Conservation (phyloP, 2,329 filamentous ascomycete species). For the Cadophora sp. region DNA sequence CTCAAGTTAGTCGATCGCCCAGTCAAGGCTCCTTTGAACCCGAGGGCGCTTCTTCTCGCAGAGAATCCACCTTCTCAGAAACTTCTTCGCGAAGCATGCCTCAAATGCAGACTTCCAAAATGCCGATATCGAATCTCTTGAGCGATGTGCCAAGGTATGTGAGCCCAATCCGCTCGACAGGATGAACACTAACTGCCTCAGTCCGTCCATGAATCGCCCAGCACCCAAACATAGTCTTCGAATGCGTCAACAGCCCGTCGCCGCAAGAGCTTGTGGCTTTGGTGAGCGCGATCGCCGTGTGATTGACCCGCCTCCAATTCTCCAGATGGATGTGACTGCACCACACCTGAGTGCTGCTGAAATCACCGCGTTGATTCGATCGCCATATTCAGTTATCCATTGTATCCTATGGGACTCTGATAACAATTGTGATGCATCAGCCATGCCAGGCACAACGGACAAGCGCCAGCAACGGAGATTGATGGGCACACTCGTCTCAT, state of each 20-base stretch:
- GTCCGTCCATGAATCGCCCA: slow-evolving; percentile 22
- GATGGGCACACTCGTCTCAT: slow-evolving; percentile 81
- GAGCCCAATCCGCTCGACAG: background rate
- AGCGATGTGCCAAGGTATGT: slow-evolving; percentile 32
- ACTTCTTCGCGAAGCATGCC: slow-evolving; percentile 17
- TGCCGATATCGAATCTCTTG: slow-evolving; percentile 36
- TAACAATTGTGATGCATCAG: slow-evolving; percentile 71
- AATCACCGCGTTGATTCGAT: slow-evolving; percentile 56
- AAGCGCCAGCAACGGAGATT: slow-evolving; percentile 75
- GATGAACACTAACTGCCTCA: slow-evolving; percentile 27
- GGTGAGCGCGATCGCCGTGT: slow-evolving; percentile 82
- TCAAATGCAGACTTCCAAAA: slow-evolving; percentile 21
- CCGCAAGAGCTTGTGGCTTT: slow-evolving; percentile 82
- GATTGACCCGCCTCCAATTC: slow-evolving; percentile 83
- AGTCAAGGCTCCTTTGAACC: slow-evolving; percentile 9
- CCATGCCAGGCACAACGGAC: slow-evolving; percentile 66
- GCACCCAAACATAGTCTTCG: slow-evolving; percentile 47
- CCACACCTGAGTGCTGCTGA: slow-evolving; percentile 61
- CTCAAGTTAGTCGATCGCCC: slow-evolving; percentile 1
- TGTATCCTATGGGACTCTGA: slow-evolving; percentile 78
- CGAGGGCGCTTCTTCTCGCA: slow-evolving; percentile 1
- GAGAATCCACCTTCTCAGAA: slow-evolving; percentile 16
- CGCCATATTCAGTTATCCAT: slow-evolving; percentile 74
- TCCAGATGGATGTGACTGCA: slow-evolving; percentile 73
- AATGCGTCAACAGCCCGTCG: slow-evolving; percentile 79